Conservation (phyloP, 805 yeast species). For the Ogataea nitratoaversa region DNA sequence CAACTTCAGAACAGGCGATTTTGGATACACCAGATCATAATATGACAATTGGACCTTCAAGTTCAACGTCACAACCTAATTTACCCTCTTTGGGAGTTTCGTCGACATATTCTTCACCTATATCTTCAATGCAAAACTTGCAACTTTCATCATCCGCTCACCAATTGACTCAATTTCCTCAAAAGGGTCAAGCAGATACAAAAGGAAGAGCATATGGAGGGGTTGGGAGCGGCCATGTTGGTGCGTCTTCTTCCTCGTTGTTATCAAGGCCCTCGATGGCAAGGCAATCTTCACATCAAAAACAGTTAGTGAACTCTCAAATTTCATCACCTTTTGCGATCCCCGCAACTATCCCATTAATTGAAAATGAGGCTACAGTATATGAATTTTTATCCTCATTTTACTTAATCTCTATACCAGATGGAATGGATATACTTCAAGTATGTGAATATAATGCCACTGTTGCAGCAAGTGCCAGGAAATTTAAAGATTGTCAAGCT, state of each 20-base stretch:
- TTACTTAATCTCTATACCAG: conserved; percentile 44
- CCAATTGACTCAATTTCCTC: neutral
- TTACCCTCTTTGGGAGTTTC: neutral
- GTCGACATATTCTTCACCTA: conserved; percentile 7
- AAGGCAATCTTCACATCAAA: conserved; percentile 17
- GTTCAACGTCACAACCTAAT: neutral
- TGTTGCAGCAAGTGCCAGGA: conserved; percentile 47
- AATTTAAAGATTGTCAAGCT: conserved; percentile 53
- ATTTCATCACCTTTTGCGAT: conserved; percentile 32
- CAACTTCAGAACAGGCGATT: neutral
- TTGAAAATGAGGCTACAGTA: conserved; percentile 37
- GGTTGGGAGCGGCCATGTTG: neutral
- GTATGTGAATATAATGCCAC: conserved; percentile 56
- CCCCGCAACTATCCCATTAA: conserved; percentile 40
- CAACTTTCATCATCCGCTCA: neutral
- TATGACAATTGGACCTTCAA: neutral
- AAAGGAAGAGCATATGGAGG: neutral
- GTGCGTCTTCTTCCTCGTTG: neutral
- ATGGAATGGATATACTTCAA: conserved; percentile 46
- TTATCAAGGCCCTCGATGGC: conserved; percentile 14
- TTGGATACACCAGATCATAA: neutral
- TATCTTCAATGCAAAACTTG: conserved; percentile 13
- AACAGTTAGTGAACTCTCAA: conserved; percentile 1
- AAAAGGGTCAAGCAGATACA: neutral
- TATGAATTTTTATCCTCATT: conserved; percentile 47